phyloP scores from a whole-genome alignment of 208 protist species.

The Wallacemonas sp. region DNA sequence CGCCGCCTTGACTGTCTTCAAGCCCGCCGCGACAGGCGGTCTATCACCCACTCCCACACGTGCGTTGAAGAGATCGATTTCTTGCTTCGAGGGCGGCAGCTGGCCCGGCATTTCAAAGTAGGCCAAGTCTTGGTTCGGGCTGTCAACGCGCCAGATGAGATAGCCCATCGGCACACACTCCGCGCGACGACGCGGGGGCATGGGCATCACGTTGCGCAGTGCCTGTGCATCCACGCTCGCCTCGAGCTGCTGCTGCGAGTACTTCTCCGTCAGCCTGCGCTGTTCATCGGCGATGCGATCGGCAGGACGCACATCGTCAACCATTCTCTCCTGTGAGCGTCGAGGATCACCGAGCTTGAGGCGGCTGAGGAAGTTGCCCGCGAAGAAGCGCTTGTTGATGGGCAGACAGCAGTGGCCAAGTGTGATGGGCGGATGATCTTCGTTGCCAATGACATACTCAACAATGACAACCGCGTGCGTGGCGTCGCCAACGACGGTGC shows the following conservation, averaged over 20 bases:
- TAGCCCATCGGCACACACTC: constrained; percentile 54
- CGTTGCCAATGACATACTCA: constrained; percentile 57
- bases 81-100: constrained; percentile 45
- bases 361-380: constrained; percentile 68
- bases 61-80: constrained; percentile 36
- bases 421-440: constrained; percentile 24
- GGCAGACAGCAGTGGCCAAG: constrained; percentile 68
- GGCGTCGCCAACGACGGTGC: constrained; percentile 4
- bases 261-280: constrained; percentile 33
- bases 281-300: constrained; percentile 49
- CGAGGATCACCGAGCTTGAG: constrained; percentile 71
- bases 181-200: constrained; percentile 30
- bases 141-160: constrained; percentile 60
- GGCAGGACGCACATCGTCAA: constrained; percentile 34
- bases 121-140: constrained; percentile 17
- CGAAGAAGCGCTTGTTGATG: constrained; percentile 39
- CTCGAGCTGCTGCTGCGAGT: constrained; percentile 51
- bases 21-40: not conserved
- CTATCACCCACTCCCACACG: constrained; percentile 9
- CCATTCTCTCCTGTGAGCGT: constrained; percentile 45
- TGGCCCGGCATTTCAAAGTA: constrained; percentile 60
- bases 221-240: constrained; percentile 57
- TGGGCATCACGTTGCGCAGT: constrained; percentile 45
- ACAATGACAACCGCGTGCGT: constrained; percentile 60
- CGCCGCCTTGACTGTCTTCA: constrained; percentile 24